Evolutionary conservation across 176 grass and related monocot species (phyloP), one percentile per base, ranked within the genome.

Genomic region (Aegilops tauschii): DNA sequence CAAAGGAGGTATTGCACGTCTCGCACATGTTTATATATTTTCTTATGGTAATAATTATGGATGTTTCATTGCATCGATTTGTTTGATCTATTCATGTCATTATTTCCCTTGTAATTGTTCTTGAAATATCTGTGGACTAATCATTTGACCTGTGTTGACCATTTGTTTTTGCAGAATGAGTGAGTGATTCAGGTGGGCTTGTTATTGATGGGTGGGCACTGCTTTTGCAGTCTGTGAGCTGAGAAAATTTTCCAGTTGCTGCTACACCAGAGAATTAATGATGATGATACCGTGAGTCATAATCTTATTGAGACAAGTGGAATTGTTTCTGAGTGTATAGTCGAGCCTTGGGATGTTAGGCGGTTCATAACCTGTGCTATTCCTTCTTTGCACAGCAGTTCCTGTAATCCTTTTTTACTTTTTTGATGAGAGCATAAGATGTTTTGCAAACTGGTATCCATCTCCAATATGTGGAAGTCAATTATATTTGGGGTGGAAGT

Each of bases 1-100:
- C 88, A 87, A 89, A 94, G 97, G 97, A 94, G 97, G 97, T 99
- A 86, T 61, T 52, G 21, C 47, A 39, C 11, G 32, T 67, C 34
- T 79, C 34, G 17, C 34, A 14, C 34, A 88, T 36, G 13, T 85
- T 69, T 42, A 20, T 56, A 17, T 81, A 65, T 65, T 50, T 35
- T 64, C 65, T 27, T 64, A 47, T 47, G 45, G 20, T 36, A 1
- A 31, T 4, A 56, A 18, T 4, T 65, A 2, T 39, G 8, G 65
- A 73, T 71, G 13, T 34, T 79, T 73, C 65, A 8, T 32, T 66
- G 17, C 16, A 84, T 73, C 1, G 11, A 74, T 32, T 78, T 66
- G 9, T 80, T 83, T 69, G 12, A 76, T 77, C 20, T 78, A 23
- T 85, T 76, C 34, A 69, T 58, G 13, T n/a, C 10, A 28, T 80